Conservation (phyloP, 495 filamentous ascomycete species). For the Aspergillus cavernicola region DNA sequence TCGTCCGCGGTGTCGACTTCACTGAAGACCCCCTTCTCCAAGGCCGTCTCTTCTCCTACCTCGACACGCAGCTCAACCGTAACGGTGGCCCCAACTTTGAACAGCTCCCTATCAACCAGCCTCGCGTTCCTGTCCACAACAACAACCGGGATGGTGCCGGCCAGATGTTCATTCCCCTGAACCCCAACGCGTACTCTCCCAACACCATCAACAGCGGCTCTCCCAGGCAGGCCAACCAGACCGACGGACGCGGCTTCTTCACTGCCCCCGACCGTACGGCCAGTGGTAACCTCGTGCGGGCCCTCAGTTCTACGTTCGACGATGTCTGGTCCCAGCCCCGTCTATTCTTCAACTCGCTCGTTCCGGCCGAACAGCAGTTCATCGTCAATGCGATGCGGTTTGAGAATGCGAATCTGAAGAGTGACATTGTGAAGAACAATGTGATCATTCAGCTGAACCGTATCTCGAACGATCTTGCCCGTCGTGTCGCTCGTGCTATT, state of each 20-base stretch:
- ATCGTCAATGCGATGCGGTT: constrained; percentile 76
- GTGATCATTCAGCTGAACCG: constrained; percentile 68
- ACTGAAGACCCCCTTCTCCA: constrained; percentile 71
- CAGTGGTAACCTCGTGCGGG: constrained; percentile 54
- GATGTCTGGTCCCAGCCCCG: constrained; percentile 76
- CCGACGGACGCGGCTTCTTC: constrained; percentile 70
- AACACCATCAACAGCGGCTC: constrained; percentile 65
- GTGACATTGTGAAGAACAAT: constrained; percentile 50
- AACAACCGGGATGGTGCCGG: constrained; percentile 58
- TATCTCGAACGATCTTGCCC: constrained; percentile 65
- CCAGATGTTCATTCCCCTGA: constrained; percentile 47
- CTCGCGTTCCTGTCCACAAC: constrained; percentile 61
- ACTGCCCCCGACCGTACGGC: constrained; percentile 56
- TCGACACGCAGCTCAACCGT: constrained; percentile 72
- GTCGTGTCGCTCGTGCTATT: constrained; percentile 60
- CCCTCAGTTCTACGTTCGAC: constrained; percentile 59
- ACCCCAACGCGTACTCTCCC: constrained; percentile 55
- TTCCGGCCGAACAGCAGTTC: constrained; percentile 68
- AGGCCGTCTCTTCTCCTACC: constrained; percentile 70
- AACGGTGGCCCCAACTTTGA: constrained; percentile 73
- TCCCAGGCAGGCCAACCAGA: constrained; percentile 68
- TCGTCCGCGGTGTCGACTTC: constrained; percentile 71
- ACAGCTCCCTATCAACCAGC: constrained; percentile 71
- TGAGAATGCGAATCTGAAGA: constrained; percentile 59
- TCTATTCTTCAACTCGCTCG: constrained; percentile 74